These are phyloP conservation scores for Aspergillus terreus DNA, from an alignment of 2,329 filamentous ascomycete genomes.

Conservation along the genomic window DNA sequence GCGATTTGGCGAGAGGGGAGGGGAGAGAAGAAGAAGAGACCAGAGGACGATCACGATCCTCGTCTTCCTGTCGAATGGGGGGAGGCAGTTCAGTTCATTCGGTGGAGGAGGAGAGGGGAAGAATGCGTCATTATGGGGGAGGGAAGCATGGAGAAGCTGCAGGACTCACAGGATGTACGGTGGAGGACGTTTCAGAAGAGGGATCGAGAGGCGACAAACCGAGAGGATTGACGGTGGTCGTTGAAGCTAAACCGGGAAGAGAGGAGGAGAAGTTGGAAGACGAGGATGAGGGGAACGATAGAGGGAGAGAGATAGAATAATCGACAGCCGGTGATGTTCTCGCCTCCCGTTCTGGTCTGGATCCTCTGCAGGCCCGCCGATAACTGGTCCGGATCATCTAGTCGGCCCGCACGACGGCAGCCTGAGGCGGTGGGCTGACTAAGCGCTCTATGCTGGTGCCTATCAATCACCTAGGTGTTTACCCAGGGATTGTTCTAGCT, in stretches of 20 bases:
- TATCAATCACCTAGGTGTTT: too few relatives aligned
- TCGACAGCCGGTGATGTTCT: conserved; percentile 3
- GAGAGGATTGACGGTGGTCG: not conserved
- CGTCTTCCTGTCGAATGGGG: conserved; percentile 11
- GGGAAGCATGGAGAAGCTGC: not conserved
- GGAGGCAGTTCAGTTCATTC: conserved; percentile 3
- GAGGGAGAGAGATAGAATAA: conserved; percentile 2
- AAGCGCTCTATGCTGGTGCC: not conserved
- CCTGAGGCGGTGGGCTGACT: not conserved
- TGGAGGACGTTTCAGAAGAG: not conserved
- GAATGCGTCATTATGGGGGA: conserved; percentile 36
- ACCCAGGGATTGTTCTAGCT: not conserved
- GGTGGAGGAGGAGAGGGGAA: conserved; percentile 12
- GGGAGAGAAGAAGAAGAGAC: conserved; percentile 9
- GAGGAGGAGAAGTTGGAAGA: not conserved
- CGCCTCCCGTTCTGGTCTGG: conserved; percentile 21
- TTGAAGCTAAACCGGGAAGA: not conserved
- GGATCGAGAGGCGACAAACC: not conserved
- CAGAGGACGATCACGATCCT: not conserved
- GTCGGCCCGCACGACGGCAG: conserved; percentile 15
- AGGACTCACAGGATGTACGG: conserved; percentile 1
- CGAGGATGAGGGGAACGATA: not conserved
- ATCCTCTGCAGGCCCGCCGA: conserved; percentile 15
- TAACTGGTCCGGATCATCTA: conserved; percentile 15
- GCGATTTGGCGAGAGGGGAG: conserved; percentile 22